phyloP scores from a whole-genome alignment of 208 protist species.

The Acanthamoeba royreba region DNA sequence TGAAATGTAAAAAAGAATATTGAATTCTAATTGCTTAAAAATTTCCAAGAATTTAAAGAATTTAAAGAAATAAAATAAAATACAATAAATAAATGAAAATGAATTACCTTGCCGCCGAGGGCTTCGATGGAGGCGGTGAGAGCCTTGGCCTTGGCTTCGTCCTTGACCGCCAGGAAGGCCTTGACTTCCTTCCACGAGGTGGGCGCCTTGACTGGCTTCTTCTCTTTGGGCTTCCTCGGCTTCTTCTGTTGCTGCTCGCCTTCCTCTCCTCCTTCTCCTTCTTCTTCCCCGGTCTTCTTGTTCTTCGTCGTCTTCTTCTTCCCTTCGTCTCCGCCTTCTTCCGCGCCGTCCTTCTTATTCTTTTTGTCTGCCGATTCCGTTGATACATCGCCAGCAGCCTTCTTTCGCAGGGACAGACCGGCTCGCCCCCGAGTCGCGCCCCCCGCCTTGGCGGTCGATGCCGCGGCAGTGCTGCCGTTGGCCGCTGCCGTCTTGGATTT shows the following conservation, averaged over 20 bases:
- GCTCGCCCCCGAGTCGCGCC: no score
- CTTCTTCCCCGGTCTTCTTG: background rate
- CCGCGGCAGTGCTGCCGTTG: background rate
- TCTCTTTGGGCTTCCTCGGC: background rate
- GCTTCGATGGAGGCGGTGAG: background rate
- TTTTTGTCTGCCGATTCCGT: background rate
- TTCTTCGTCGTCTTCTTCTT: no score
- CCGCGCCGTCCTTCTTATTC: background rate
- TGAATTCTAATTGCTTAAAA: background rate
- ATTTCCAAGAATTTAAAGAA: background rate
- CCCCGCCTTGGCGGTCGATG: background rate
- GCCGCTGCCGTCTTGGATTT: background rate
- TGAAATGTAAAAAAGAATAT: background rate
- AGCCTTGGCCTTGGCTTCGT: background rate
- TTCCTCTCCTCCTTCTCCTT: background rate
- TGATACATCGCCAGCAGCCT: background rate
- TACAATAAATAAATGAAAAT: background rate
- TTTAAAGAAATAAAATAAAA: background rate
- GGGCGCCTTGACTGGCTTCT: background rate
- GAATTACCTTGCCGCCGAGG: background rate
- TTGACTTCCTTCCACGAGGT: background rate
- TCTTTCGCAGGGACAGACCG: background rate
- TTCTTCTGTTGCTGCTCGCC: background rate
- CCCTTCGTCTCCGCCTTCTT: background rate
- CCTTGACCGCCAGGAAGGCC: background rate